Conservation (phyloP, 768 basidiomycete genomes). For the Mycena floridula region DNA sequence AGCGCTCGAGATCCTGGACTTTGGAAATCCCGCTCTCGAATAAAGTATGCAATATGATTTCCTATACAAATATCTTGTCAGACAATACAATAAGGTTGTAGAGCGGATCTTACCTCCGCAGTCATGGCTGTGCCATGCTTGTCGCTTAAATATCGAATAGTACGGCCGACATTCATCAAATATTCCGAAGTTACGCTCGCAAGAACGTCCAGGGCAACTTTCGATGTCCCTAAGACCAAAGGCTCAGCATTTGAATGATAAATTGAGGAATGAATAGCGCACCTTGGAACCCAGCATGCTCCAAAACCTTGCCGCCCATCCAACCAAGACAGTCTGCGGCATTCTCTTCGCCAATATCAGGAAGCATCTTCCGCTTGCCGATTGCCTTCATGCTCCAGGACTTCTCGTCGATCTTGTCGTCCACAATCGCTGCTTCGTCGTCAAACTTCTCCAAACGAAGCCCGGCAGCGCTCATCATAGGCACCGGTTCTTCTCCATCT, state of each 20-base stretch:
- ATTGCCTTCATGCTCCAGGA: constrained; percentile 31
- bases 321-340: constrained; percentile 63
- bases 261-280: constrained; percentile 16
- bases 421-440: constrained; percentile 28
- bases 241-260: constrained; percentile 1
- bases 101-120: constrained; percentile 76
- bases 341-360: constrained; percentile 56
- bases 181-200: constrained; percentile 76
- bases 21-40: constrained; percentile 84
- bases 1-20: constrained; percentile 75
- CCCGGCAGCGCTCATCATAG: constrained; percentile 22
- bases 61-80: constrained; percentile 39
- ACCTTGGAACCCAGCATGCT: constrained; percentile 94
- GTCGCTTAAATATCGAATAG: constrained; percentile 76
- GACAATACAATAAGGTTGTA: background rate
- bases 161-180: constrained; percentile 79
- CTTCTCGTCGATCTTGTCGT: constrained; percentile 15
- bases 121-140: constrained; percentile 78
- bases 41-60: constrained; percentile 88
- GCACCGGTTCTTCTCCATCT: constrained; percentile 29
- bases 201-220: constrained; percentile 70
- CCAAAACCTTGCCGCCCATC: constrained; percentile 73
- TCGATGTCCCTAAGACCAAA: constrained; percentile 55
- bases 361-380: constrained; percentile 49
- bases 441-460: constrained; percentile 14